phyloP scores from a whole-genome alignment of 495 filamentous ascomycete genomes.

The Penicillium flavigenum region DNA sequence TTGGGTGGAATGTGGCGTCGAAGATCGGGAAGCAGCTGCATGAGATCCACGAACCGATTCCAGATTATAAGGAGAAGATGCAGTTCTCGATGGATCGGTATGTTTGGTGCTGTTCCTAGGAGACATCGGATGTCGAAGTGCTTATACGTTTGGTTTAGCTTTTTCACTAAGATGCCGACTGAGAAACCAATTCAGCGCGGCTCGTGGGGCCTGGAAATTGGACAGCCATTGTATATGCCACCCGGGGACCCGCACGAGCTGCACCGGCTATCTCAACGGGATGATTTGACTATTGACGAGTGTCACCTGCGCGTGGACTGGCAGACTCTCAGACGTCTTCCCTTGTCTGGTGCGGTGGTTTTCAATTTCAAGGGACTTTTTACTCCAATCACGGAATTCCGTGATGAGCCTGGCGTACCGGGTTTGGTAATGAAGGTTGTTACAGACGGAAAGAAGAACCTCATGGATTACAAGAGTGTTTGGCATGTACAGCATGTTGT shows the following conservation, averaged over 20 bases:
- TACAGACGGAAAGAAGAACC: slow-evolving; percentile 65
- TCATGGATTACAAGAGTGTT: slow-evolving; percentile 85
- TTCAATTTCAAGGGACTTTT: slow-evolving; percentile 95
- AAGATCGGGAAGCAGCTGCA: slow-evolving; percentile 74
- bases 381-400: slow-evolving; percentile 70
- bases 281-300: slow-evolving; percentile 55
- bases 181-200: slow-evolving; percentile 79
- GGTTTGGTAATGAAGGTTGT: slow-evolving; percentile 65
- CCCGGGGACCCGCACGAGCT: slow-evolving; percentile 67
- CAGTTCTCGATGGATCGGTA: slow-evolving; percentile 82
- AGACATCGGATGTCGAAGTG: too few species aligned
- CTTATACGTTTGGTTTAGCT: slow-evolving; percentile 41
- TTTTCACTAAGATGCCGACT: slow-evolving; percentile 75
- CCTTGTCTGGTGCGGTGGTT: slow-evolving; percentile 69
- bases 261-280: slow-evolving; percentile 55
- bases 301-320: slow-evolving; percentile 83
- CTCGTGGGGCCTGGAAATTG: slow-evolving; percentile 84
- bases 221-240: slow-evolving; percentile 75
- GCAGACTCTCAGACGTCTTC: slow-evolving; percentile 84
- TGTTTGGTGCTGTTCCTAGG: slow-evolving; percentile 2
- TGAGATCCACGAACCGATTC: slow-evolving; percentile 75
- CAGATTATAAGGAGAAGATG: slow-evolving; percentile 92
- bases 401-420: slow-evolving; percentile 74
- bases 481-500: slow-evolving; percentile 80
- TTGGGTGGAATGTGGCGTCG: slow-evolving; percentile 77